phyloP scores from a whole-genome alignment of 306 rosid genomes.

The Ormosia emarginata region DNA sequence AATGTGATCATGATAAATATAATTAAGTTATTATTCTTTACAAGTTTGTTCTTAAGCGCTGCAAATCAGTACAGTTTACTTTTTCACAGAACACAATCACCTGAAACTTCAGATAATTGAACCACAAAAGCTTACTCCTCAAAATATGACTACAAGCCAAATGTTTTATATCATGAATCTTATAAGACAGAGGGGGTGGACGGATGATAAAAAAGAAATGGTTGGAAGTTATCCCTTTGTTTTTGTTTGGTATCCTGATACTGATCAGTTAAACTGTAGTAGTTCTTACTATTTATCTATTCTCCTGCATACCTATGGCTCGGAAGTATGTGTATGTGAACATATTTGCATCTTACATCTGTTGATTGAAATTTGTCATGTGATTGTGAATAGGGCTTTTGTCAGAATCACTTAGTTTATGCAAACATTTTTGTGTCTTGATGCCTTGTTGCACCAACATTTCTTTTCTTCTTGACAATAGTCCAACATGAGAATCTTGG shows the following conservation, averaged over 20 bases:
- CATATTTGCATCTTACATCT: neutral
- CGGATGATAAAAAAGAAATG: neutral
- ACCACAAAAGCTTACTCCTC: neutral
- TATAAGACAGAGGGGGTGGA: neutral
- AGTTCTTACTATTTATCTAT: neutral
- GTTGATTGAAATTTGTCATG: constrained; percentile 7
- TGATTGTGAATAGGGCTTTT: neutral
- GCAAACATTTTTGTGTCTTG: neutral
- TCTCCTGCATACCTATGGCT: neutral
- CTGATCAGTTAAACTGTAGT: neutral
- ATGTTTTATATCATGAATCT: neutral
- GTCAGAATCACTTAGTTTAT: neutral
- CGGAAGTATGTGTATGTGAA: neutral
- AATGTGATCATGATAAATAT: neutral
- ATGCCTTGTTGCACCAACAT: constrained; percentile 11
- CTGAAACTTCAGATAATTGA: neutral
- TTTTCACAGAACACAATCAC: neutral
- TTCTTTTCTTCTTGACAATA: constrained; percentile 26
- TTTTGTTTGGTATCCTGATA: neutral
- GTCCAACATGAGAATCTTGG: constrained; percentile 94
- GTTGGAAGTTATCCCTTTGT: neutral
- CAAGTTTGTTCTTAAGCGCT: neutral
- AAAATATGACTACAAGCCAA: neutral
- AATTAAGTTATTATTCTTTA: neutral
- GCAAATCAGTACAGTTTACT: neutral